Percentiles rank a stretch among this genome's conserved stretches.
Evolutionary conservation across 805 yeast genomes (phyloP).

Genomic region (Monosporozyma yasuniensis): DNA sequence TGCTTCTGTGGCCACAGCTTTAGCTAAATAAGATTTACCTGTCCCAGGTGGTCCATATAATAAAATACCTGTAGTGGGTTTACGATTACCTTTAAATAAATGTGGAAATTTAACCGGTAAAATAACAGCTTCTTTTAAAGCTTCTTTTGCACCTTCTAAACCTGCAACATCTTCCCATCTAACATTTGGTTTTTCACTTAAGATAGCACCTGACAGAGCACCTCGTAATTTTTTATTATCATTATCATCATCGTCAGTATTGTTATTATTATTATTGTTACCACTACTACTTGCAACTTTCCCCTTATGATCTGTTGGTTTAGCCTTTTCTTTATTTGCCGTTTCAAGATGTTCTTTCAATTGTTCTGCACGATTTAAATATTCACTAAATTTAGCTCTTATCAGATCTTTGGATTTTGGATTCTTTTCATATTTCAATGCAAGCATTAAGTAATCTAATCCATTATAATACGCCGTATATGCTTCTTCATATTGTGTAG

Average conservation of each 20-base stretch:
- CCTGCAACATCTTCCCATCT: conserved; percentile 96
- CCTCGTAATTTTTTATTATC: conserved; percentile 86
- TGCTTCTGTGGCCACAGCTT: conserved; percentile 98
- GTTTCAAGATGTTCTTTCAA: conserved; percentile 74
- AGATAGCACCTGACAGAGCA: conserved; percentile 84
- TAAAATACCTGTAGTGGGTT: conserved; percentile 84
- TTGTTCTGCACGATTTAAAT: conserved; percentile 87
- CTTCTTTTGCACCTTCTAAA: conserved; percentile 88
- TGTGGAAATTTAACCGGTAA: conserved; percentile 95
- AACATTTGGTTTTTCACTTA: conserved; percentile 86
- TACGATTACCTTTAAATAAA: conserved; percentile 85
- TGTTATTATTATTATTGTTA: conserved; percentile 36
- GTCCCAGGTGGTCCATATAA: conserved; percentile 95
- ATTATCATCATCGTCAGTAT: conserved; percentile 51
- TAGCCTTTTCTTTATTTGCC: conserved; percentile 40
- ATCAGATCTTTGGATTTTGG: conserved; percentile 81
- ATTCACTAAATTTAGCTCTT: conserved; percentile 82
- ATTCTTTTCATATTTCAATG: conserved; percentile 90
- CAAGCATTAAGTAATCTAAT: conserved; percentile 88
- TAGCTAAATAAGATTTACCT: conserved; percentile 93
- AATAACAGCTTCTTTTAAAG: conserved; percentile 93
- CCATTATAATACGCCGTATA: conserved; percentile 89
- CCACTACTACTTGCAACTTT: conserved; percentile 38
- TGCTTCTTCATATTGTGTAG: conserved; percentile 86
- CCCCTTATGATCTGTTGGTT: conserved; percentile 24